Conservation (phyloP, 345 rosid species). For the Gossypioides kirkii region DNA sequence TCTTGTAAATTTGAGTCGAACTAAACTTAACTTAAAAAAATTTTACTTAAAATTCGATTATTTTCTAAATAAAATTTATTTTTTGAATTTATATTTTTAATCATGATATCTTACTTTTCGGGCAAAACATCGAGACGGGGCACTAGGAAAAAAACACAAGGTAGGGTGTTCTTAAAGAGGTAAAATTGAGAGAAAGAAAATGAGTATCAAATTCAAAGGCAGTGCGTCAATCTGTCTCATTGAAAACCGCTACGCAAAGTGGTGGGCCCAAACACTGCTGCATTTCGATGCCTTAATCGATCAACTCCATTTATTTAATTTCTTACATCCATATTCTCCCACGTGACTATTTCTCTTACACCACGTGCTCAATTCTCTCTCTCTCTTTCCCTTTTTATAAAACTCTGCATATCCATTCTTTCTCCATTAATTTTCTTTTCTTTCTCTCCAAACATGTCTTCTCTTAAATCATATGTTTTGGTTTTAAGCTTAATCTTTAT, state of each 20-base stretch:
- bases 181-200: too few relatives aligned
- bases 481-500: slow-evolving; percentile 5
- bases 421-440: neutral
- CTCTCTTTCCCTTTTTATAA: neutral
- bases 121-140: too few relatives aligned
- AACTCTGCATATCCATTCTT: neutral
- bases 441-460: slow-evolving; percentile 13
- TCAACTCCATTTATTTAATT: neutral
- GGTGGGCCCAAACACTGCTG: slow-evolving; percentile 22
- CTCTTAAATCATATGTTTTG: neutral
- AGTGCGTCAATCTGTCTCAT: neutral
- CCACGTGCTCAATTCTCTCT: slow-evolving; percentile 37
- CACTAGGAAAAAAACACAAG: too few relatives aligned
- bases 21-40: too few relatives aligned
- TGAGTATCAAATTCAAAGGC: neutral
- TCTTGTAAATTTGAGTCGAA: too few relatives aligned
- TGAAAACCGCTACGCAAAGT: neutral
- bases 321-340: slow-evolving; percentile 19
- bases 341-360: slow-evolving; percentile 30
- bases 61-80: too few relatives aligned
- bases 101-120: too few relatives aligned
- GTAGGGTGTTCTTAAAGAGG: too few relatives aligned
- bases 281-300: slow-evolving; percentile 18
- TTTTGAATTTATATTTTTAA: too few relatives aligned
- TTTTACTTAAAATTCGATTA: too few relatives aligned